phyloP scores from a whole-genome alignment of 495 filamentous ascomycete genomes.

The Penicillium canariense region DNA sequence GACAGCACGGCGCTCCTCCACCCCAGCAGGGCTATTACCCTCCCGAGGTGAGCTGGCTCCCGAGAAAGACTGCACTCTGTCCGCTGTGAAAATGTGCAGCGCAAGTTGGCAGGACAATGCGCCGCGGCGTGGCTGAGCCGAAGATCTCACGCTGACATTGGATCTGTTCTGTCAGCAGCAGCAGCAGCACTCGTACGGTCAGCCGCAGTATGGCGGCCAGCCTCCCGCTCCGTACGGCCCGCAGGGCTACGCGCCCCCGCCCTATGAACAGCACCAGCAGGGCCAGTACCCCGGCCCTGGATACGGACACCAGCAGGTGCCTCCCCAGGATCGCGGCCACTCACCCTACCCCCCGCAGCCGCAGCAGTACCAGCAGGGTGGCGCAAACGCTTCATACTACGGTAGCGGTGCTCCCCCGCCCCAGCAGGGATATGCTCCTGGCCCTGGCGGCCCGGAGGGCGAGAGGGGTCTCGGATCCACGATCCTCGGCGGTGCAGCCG shows the following conservation, averaged over 20 bases:
- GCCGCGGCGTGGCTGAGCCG: background rate
- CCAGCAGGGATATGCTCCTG: conserved; percentile 8
- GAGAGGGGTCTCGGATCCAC: conserved; percentile 47
- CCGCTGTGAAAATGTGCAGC: too few relatives aligned
- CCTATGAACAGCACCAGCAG: conserved; percentile 17
- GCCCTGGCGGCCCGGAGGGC: conserved; percentile 24
- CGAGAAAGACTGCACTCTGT: background rate
- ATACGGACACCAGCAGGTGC: conserved; percentile 11
- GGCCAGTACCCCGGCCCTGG: conserved; percentile 21
- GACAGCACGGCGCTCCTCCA: conserved; percentile 23
- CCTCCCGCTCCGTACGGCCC: conserved; percentile 20
- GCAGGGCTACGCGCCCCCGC: conserved; percentile 18
- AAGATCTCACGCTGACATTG: background rate
- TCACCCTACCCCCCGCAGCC: conserved; percentile 32
- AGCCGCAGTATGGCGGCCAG: conserved; percentile 16
- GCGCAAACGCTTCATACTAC: conserved; percentile 23
- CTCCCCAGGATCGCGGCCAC: conserved; percentile 28
- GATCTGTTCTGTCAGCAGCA: background rate
- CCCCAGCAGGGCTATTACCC: conserved; percentile 32
- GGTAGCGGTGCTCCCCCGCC: background rate
- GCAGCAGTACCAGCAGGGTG: conserved; percentile 26
- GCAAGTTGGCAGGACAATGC: background rate
- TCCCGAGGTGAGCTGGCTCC: conserved; percentile 21
- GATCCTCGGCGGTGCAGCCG: conserved; percentile 41
- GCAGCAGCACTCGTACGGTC: conserved; percentile 13